Base-by-base conservation (phyloP, 2,329 filamentous ascomycete genomes). In the Penicillium palitans region DNA sequence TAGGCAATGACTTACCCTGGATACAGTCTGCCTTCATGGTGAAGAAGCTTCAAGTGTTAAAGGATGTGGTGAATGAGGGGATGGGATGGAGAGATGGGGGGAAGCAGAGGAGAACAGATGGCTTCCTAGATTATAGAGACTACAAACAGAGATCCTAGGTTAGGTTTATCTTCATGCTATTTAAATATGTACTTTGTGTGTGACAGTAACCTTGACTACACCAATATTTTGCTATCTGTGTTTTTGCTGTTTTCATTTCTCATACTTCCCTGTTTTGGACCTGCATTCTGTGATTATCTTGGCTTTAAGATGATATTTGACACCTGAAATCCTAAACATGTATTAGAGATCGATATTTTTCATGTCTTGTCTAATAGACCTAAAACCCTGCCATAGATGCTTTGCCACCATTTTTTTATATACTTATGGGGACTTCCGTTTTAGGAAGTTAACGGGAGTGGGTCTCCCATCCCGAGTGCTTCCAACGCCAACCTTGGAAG, bases 391-490 rank as follows among this genome's bases (percentile, higher is more conserved):
- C 37, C 9, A 19, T 42, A 2, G 21, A 25, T 25, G 41, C 41
- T 25, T 44, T 44, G 41, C 41, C 41, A 25, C 21, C 9, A 5
- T 21, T n/a, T 21, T n/a, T 25, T 25, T 27, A 25, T 27, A 25
- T 25, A 25, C 48, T 51, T 17, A 5, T 5, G n/a, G 25, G 25
- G 4, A 10, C 25, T 52, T 52, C 50, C 50, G 13, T 25, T 52
- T 52, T 52, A 44, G 50, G 50, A 45, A 45, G 50, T 52, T 45
- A 6, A 35, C 17, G 27, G 50, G 50, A 52, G 50, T 52, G 50
- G 50, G 10, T 25, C 27, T 25, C 15, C 33, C 31, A 15, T 33
- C 12, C 31, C 10, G 17, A 39, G 17, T 37, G 10, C 37, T 39
- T 39, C 17, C 44, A 13, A 45, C 21, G 17, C 6, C 45, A 17